These are phyloP conservation scores for Termitomyces sp. DNA, from an alignment of 1,284 basidiomycete species.

Conservation along the genomic window DNA sequence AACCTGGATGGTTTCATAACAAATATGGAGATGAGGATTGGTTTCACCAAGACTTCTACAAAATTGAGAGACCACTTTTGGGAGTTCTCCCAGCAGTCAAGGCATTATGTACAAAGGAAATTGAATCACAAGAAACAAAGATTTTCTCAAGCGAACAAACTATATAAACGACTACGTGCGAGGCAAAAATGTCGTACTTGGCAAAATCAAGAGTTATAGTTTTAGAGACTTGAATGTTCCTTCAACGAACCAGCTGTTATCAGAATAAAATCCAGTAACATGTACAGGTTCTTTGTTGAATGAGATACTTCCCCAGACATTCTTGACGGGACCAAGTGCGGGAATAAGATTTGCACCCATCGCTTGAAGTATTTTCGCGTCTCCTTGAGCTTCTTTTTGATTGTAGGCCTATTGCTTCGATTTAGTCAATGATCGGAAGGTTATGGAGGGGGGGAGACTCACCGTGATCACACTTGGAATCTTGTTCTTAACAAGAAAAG, in stretches of 20 bases:
- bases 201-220: too few relatives aligned
- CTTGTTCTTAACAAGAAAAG: conserved; percentile 11
- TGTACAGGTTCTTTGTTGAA: conserved; percentile 9
- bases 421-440: background rate
- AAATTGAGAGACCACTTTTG: too few relatives aligned
- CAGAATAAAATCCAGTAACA: background rate
- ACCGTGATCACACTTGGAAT: conserved; percentile 19
- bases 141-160: too few relatives aligned
- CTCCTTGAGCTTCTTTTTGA: conserved; percentile 15
- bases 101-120: too few relatives aligned
- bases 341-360: conserved; percentile 10
- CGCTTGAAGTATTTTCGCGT: conserved; percentile 10
- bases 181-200: too few relatives aligned
- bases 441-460: too few relatives aligned
- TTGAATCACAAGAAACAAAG: too few relatives aligned
- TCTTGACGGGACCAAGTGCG: conserved; percentile 14
- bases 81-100: too few relatives aligned
- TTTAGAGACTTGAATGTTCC: background rate
- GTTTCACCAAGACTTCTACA: too few relatives aligned
- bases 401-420: conserved; percentile 13
- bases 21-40: too few relatives aligned
- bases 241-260: background rate
- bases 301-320: conserved; percentile 17
- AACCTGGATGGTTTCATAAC: too few relatives aligned
- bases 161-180: too few relatives aligned